A percentile compares a stretch with the other conserved stretches of the same genome.
These are phyloP conservation scores for Cyamopsis tetragonoloba DNA, from an alignment of 306 rosid genomes.

Conservation along the genomic window DNA sequence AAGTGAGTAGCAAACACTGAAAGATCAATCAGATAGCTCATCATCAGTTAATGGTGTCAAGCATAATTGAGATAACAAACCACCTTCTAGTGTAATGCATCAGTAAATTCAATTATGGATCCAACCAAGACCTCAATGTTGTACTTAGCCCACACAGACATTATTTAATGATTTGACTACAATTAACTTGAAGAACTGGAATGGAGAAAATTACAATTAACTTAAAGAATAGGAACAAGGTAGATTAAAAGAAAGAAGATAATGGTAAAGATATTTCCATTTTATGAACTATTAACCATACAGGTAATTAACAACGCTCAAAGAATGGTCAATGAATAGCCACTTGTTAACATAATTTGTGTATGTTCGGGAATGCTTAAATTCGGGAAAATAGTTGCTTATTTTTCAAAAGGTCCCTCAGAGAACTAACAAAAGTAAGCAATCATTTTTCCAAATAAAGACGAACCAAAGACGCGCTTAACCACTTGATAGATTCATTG, in stretches of 20 bases:
- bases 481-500: neutral
- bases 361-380: too few relatives aligned
- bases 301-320: neutral
- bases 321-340: constrained; percentile 8
- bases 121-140: constrained; percentile 16
- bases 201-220: neutral
- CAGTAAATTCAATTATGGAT: constrained; percentile 7
- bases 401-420: too few relatives aligned
- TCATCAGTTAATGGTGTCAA: neutral
- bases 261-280: neutral
- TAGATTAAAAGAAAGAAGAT: neutral
- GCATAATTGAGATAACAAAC: constrained; percentile 6
- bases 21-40: constrained; percentile 22
- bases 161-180: constrained; percentile 1
- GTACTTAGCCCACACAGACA: constrained; percentile 1
- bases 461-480: too few relatives aligned
- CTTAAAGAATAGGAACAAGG: neutral
- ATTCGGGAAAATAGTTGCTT: too few relatives aligned
- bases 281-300: constrained; percentile 7
- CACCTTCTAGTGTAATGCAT: constrained; percentile 17
- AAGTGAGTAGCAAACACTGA: constrained; percentile 9
- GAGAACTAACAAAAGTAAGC: too few relatives aligned
- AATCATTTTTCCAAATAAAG: too few relatives aligned
- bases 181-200: neutral
- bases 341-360: neutral